Evolutionary conservation across 768 basidiomycete genomes (phyloP), one percentile per base, ranked within the genome.

Genomic region (Bullera alba): DNA sequence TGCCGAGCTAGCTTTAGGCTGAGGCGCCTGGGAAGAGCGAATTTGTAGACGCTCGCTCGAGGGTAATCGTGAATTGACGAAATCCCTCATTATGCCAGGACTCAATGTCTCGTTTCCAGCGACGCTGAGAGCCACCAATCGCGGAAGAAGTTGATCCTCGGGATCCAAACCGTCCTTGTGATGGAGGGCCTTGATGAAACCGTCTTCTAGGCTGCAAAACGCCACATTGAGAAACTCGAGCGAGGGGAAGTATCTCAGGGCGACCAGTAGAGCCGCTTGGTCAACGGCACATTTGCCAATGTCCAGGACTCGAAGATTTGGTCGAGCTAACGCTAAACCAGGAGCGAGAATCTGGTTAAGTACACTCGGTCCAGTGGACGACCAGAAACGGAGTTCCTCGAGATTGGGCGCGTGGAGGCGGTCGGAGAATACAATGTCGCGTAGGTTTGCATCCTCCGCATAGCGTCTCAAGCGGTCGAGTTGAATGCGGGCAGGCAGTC

Each of bases 161-260:
- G 36, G 26, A 14, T 41, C 46, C 10, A 43, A 19, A n/a, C 25
- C 26, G 14, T 26, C 22, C 2, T 35, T 15, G 15, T 48, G 54
- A 5, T 43, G 45, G 1, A 66, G 29, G 2, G 50, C 46, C 22
- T 56, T 44, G 28, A 66, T 23, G 42, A 66, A 66, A 8, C 16
- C 19, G 21, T 42, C 26, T 23, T 50, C 42, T 5, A 64, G 15
- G 17, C 54, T 45, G 27, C 60, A 60, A 19, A 27, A 48, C 4
- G 61, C 55, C 8, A 66, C 51, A 42, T 66, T 63, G 23, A 66
- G 50, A 38, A 58, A 66, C 22, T 44, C 26, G 7, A 66, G 49
- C 2, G 34, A 5, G 2, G 45, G 42, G 46, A 60, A n/a, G 7
- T 51, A 32, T n/a, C 27, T 12, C 3, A 66, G 35, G 22, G 54